Base-by-base conservation (phyloP, 23 red algal genomes). In the Gracilariopsis chorda region DNA sequence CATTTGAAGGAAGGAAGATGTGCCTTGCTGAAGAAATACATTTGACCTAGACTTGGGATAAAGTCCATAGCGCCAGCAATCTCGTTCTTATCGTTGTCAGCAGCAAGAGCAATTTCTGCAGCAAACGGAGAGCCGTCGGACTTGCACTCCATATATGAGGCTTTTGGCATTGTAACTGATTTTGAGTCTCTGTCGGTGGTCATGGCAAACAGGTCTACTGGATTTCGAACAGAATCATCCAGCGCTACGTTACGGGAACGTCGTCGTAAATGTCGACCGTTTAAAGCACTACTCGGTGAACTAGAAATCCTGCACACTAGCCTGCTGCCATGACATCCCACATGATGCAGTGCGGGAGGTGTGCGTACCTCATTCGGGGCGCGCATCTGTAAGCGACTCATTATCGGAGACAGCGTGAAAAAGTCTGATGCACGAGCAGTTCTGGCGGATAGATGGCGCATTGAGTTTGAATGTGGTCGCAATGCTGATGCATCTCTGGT, bases 21-120 rank as follows among this genome's bases (percentile, higher is more conserved):
- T n/a, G n/a, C n/a, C n/a, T n/a, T n/a, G n/a, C n/a, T n/a, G n/a
- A n/a, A n/a, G n/a, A n/a, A n/a, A n/a, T n/a, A n/a, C n/a, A 91
- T 78, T 62, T 91, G 80, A 14, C 78, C 79, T 29, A 92, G 11
- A n/a, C 59, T 55, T 29, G 86, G 80, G 33, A 96, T 89, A n/a
- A 92, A 35, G 52, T 87, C 81, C 86, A 91, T 91, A 11, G 88
- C 87, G 74, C 82, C 53, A 2, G 75, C 36, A 27, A 69, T 73
- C 67, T 73, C 67, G 47, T 73, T 73, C 37, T 73, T 73, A 1
- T 73, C 67, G 40, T 73, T 73, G 52, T 80, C 76, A 7, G 76
- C 48, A 3, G 16, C 76, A 3, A 59, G 13, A 42, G 30, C 20
- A 3, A 27, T n/a, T 48, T 61, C 60, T 85, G 51, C 48, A 72